Evolutionary conservation across 768 basidiomycete species (phyloP), one percentile per base, ranked within the genome.

Genomic region (Termitomyces eurrhizus): DNA sequence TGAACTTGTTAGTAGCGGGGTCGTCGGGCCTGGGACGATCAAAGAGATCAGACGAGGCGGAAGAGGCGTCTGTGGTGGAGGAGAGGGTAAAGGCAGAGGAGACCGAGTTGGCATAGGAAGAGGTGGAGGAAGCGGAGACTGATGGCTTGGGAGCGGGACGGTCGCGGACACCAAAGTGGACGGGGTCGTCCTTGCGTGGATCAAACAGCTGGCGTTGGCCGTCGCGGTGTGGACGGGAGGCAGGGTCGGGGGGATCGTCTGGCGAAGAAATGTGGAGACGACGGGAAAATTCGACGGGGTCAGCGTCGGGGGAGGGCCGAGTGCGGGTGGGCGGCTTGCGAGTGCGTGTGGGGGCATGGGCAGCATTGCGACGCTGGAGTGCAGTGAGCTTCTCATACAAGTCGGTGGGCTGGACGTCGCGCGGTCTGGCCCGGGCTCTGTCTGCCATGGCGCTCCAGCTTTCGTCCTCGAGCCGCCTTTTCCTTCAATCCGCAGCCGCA

Each of bases 141-240:
- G 88, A 86, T 11, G 81, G 78, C 65, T 86, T 86, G 29, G 84
- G 79, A n/a, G 81, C 77, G 7, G 84, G 78, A 7, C 86, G 82
- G 4, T 83, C 76, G 39, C 85, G 80, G 37, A 87, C 82, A 42
- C 84, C 77, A 73, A 98, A 98, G 12, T 89, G 84, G 36, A 94
- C 84, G 0, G 97, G 93, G 71, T 98, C 93, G 71, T 98, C 92
- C 67, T 92, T 87, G 42, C 91, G 82, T 61, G 91, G 92, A 69
- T 98, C 94, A 60, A 94, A 95, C 0, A 97, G 83, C 62, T 89
- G 90, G 45, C 86, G 75, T 7, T 73, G 71, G 3, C 78, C 61
- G 13, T 64, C 68, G 65, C 12, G 72, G 55, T 39, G 72, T 69
- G 29, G 12, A 29, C 41, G 80, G 0, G 86, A 84, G 66, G 77